Conservation (phyloP, 371 early-diverging fungal genomes). For the Mucor mucedo region DNA sequence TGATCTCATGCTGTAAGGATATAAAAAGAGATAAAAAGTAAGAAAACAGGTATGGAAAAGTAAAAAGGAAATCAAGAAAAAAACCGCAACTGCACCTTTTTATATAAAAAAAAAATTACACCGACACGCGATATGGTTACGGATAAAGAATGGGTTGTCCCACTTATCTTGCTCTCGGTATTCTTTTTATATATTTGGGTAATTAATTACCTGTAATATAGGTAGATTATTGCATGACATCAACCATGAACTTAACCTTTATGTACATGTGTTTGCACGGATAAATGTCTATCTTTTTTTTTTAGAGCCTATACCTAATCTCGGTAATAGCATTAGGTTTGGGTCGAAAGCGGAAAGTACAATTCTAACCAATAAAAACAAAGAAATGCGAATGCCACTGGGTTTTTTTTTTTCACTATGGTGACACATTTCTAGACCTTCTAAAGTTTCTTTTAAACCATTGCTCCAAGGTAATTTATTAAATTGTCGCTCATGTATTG, state of each 20-base stretch:
- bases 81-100: neutral
- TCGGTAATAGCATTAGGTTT: no score
- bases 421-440: conserved; percentile 29
- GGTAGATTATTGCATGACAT: conserved; percentile 1
- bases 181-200: neutral
- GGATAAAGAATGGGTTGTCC: conserved; percentile 28
- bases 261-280: neutral
- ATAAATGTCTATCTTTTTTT: neutral
- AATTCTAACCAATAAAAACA: conserved; percentile 2
- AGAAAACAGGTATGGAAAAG: neutral
- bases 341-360: no score
- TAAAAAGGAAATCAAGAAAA: neutral
- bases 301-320: neutral
- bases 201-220: conserved; percentile 9
- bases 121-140: conserved; percentile 24
- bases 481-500: neutral
- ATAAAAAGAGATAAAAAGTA: neutral
- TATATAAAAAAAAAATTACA: neutral
- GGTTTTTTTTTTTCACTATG: neutral
- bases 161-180: conserved; percentile 7
- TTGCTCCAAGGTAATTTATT: neutral
- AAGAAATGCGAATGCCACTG: neutral
- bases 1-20: conserved; percentile 1
- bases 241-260: neutral
- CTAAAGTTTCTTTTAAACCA: conserved; percentile 18